Evolutionary conservation across 208 protist genomes (phyloP), one percentile per base, ranked within the genome.

Genomic region (Eutreptiella sp.): DNA sequence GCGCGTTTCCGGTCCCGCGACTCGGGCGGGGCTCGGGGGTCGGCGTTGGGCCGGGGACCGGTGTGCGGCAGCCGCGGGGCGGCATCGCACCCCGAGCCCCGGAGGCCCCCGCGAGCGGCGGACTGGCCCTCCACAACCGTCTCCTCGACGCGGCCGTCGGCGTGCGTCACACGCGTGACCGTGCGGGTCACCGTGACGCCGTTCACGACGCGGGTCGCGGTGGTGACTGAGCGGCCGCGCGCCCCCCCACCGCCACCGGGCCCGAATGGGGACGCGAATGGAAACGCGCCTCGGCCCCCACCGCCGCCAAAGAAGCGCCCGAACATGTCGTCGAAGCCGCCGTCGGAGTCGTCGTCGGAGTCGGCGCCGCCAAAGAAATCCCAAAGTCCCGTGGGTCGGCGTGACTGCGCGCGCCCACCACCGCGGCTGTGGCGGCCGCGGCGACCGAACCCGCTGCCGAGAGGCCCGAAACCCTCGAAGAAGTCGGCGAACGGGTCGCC

Each of bases 401-500:
- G n/a, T n/a, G n/a, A n/a, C n/a, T n/a, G n/a, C n/a, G n/a, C n/a
- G n/a, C n/a, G n/a, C n/a, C n/a, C n/a, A 26, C n/a, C 16, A 9
- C 26, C 28, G n/a, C 26, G 31, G 36, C 33, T 53, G 16, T 9
- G 31, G 26, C 29, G 7, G n/a, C 36, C 39, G 16, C 50, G 31
- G n/a, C n/a, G 16, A n/a, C n/a, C 36, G 14, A 39, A n/a, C 14
- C 36, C n/a, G n/a, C n/a, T n/a, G n/a, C n/a, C n/a, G n/a, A n/a
- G n/a, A n/a, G n/a, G n/a, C n/a, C n/a, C n/a, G n/a, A n/a, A n/a
- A n/a, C n/a, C n/a, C n/a, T n/a, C 36, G n/a, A 48, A 31, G 9
- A 67, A 67, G 27, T 23, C 41, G 14, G 21, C 33, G 24, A 67
- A 55, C 3, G 35, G 38, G 21, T 67, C 58, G 19, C 36, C 29